phyloP scores from a whole-genome alignment of 176 grass and related monocot species.

The Raddia guianensis region DNA sequence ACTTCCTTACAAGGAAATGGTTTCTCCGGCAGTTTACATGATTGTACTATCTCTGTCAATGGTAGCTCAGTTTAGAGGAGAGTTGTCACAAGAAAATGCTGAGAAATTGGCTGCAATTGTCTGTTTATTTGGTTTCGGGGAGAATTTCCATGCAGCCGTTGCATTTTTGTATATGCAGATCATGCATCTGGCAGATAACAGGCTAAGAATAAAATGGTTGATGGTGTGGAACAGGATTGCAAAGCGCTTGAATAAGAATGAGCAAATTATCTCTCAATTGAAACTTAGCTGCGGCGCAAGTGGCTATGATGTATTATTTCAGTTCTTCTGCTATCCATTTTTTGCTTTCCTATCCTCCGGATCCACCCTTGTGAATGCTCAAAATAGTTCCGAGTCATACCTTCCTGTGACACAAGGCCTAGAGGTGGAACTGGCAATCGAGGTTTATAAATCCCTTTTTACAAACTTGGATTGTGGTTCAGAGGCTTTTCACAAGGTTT shows the following conservation, averaged over 20 bases:
- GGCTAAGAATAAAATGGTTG: conserved; percentile 39
- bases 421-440: conserved; percentile 35
- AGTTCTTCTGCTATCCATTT: conserved; percentile 64
- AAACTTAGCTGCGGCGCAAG: not conserved
- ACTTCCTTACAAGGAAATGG: conserved; percentile 46
- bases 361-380: conserved; percentile 5
- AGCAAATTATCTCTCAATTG: conserved; percentile 20
- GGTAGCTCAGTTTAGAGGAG: conserved; percentile 44
- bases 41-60: conserved; percentile 43
- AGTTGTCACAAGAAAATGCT: conserved; percentile 32
- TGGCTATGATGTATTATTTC: conserved; percentile 30
- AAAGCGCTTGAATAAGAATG: conserved; percentile 37
- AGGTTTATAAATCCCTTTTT: conserved; percentile 51
- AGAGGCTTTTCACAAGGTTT: conserved; percentile 43
- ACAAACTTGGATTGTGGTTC: conserved; percentile 33
- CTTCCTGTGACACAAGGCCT: conserved; percentile 13
- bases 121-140: not conserved
- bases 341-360: conserved; percentile 29
- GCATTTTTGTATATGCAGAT: conserved; percentile 53
- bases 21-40: conserved; percentile 63
- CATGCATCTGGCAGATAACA: conserved; percentile 1
- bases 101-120: conserved; percentile 36
- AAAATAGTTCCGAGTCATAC: conserved; percentile 15
- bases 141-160: conserved; percentile 40
- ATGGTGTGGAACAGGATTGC: conserved; percentile 51